Conservation (phyloP, 441 rosid genomes). For the Syzygium syzygioides region DNA sequence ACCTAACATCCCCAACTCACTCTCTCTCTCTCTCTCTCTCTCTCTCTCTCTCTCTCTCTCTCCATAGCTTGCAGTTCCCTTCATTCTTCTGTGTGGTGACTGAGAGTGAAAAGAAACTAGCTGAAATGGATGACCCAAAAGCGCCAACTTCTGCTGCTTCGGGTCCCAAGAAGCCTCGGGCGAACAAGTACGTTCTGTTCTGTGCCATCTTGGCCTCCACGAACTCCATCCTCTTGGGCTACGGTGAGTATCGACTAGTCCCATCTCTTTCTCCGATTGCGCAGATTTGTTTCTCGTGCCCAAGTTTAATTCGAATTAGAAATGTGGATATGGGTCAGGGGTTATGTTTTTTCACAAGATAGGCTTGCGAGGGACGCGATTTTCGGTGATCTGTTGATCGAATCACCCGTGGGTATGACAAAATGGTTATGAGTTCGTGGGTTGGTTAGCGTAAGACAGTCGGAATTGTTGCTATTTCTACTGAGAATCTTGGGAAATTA, state of each 20-base stretch:
- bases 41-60: neutral
- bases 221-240: slow-evolving; percentile 51
- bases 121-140: slow-evolving; percentile 1
- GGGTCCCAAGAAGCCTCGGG: neutral
- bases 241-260: slow-evolving; percentile 25
- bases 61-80: neutral
- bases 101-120: neutral
- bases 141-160: neutral
- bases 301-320: neutral
- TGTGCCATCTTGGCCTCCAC: slow-evolving; percentile 49
- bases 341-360: neutral
- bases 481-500: neutral
- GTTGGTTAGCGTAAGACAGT: neutral
- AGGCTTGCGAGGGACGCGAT: neutral
- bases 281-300: neutral
- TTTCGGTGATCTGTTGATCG: neutral
- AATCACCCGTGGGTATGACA: accelerated
- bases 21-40: too few relatives aligned
- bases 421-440: neutral
- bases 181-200: slow-evolving; percentile 33
- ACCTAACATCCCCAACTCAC: neutral
- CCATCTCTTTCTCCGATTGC: neutral
- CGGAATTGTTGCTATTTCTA: neutral
- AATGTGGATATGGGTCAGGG: neutral
- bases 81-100: neutral